Evolutionary conservation across 2,329 filamentous ascomycete species (phyloP), one percentile per base, ranked within the genome.

Genomic region (Epichloe gansuensis): DNA sequence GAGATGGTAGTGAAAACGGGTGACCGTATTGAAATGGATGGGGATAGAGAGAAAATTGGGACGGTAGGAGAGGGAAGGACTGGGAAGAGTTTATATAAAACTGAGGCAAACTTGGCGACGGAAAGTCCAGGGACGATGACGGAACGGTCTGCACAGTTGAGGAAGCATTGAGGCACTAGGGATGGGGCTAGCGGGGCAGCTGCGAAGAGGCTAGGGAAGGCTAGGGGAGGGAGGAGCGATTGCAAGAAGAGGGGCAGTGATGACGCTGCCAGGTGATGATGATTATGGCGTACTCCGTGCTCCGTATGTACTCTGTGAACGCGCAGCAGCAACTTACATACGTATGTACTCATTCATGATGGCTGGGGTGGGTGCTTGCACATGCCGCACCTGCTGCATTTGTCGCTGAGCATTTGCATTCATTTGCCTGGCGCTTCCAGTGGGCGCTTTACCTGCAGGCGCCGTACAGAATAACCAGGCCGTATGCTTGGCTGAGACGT

Each of bases 101-200:
- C 17, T 37, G 47, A 41, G 46, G 43, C 17, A 35, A 41, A 31
- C 31, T 7, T 41, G 47, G 38, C 31, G 31, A 46, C 17, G n/a
- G 23, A 25, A 46, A 38, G 31, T 38, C 34, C 13, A 50, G 41
- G 53, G 47, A 37, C 25, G 12, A 55, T 52, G 53, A 50, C 53
- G 53, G 39, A 42, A 52, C 46, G 35, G 23, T 3, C 46, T 38
- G 28, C 39, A 45, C 13, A 43, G 25, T 44, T 9, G 25, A 45
- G 15, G 38, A 49, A 38, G 5, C 46, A 35, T 23, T 15, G n/a
- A 37, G 45, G 31, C 45, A 46, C 8, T 13, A 15, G 34, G 38
- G 28, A 39, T 23, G 37, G 44, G 43, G 47, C 34, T 11, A 13
- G 23, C 13, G 23, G 38, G 35, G 21, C 25, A n/a, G 34, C 44